Conservation (phyloP, 345 rosid species). For the Eucalyptus paniculata region DNA sequence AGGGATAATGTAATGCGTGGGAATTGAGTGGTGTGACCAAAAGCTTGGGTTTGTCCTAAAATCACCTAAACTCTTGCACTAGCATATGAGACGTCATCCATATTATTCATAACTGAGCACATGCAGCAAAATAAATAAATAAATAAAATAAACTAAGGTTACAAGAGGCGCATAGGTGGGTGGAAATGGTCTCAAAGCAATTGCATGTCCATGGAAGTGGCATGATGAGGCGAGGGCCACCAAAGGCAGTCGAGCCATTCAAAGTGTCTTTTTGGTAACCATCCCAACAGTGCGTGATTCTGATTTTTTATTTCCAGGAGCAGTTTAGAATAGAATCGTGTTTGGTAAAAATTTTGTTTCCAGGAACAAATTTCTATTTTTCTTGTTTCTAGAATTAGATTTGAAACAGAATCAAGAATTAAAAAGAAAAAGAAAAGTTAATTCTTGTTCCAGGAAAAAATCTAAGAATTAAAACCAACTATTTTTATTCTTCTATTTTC, state of each 20-base stretch:
- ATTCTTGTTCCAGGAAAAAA: no score
- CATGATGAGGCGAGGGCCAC: neutral
- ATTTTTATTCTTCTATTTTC: no score
- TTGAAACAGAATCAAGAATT: no score
- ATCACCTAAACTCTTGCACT: neutral
- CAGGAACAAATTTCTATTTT: no score
- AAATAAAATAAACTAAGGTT: neutral
- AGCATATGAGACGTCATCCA: neutral
- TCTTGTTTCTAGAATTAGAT: no score
- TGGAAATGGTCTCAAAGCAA: neutral
- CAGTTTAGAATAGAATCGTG: fast-evolving
- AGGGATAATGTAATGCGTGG: neutral
- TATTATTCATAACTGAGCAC: neutral
- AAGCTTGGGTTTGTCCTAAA: neutral
- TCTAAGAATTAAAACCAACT: no score
- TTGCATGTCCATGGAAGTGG: neutral
- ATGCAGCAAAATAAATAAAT: neutral
- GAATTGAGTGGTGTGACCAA: neutral
- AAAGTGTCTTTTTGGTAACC: fast-evolving
- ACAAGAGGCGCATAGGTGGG: neutral
- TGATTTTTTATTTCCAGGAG: fast-evolving
- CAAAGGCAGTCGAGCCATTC: neutral
- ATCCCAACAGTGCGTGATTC: fast-evolving
- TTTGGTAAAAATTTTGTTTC: no score
- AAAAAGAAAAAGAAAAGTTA: no score